Evolutionary conservation across 495 filamentous ascomycete genomes (phyloP), one percentile per base, ranked within the genome.

Genomic region (Saxophila tyrrhenica): DNA sequence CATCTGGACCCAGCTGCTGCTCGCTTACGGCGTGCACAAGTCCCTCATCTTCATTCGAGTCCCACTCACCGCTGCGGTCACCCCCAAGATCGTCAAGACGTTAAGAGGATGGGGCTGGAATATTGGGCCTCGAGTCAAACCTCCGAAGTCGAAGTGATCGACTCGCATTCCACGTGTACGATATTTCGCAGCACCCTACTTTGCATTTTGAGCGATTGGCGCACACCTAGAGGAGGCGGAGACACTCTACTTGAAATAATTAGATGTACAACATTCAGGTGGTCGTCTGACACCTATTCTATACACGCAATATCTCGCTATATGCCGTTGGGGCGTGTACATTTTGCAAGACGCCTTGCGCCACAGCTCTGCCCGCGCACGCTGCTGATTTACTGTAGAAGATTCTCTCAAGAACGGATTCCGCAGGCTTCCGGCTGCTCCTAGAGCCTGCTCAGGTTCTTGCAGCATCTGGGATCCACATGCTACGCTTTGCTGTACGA

Each of bases 11-110:
- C 89, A 96, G 62, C 72, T 97, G 23, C 92, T 85, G 15, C 78
- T 99, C 15, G 94, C 92, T 5, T 99, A 99, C 62, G 92, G 91
- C 0, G 84, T 99, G 49, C 92, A 99, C 74, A 99, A 99, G 70
- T 92, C 85, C 57, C 90, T 98, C 68, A 95, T 99, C 50, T 95
- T 99, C 68, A 70, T 97, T 51, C 78, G 92, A 9, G 85, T 98
- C 1, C 92, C 92, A 1, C 65, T 96, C 58, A 89, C 92, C 1
- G 90, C 85, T 13, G 91, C 88, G 0, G 76, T 95, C 15, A 88
- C 86, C 7, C 92, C 68, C 1, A 95, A 92, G 66, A 83, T 97
- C 11, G 92, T 95, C 55, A 89, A 88, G 69, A 76, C 80, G 16
- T 73, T 98, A 3, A 72, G 92, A 51, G 74, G 79, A 3, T 94